Conservation (phyloP, 2,329 filamentous ascomycete species). For the Elsinoe necatrix region DNA sequence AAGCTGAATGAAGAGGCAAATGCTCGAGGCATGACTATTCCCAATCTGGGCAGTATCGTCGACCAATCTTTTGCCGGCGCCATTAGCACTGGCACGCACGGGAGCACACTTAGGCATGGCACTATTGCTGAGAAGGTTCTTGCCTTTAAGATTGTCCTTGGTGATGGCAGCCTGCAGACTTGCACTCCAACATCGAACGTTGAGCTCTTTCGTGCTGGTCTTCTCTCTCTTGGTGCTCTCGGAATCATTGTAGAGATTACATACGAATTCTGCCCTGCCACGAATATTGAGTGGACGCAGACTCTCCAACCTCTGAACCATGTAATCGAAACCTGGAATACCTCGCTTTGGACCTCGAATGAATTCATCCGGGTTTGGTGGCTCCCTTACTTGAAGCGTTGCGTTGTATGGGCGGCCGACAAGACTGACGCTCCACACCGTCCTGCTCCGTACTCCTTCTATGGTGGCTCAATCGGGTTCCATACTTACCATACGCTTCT, state of each 20-base stretch:
- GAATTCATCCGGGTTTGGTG: conserved; percentile 97
- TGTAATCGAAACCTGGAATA: conserved; percentile 64
- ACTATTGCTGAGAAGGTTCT: conserved; percentile 72
- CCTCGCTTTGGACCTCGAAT: conserved; percentile 67
- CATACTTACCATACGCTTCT: conserved; percentile 88
- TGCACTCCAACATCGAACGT: conserved; percentile 61
- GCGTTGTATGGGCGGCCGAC: conserved; percentile 83
- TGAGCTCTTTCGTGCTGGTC: conserved; percentile 78
- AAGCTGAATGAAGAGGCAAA: conserved; percentile 67
- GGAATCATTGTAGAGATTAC: conserved; percentile 88
- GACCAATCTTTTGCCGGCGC: conserved; percentile 87
- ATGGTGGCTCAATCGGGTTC: conserved; percentile 73
- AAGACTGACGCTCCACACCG: conserved; percentile 57
- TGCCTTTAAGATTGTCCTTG: conserved; percentile 69
- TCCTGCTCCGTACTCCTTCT: conserved; percentile 61
- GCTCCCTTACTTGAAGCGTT: conserved; percentile 84
- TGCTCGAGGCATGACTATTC: conserved; percentile 69
- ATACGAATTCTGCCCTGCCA: conserved; percentile 69
- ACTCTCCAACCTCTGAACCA: conserved; percentile 61
- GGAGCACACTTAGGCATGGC: conserved; percentile 75
- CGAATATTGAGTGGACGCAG: conserved; percentile 82
- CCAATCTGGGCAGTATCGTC: conserved; percentile 90
- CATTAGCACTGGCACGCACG: conserved; percentile 88
- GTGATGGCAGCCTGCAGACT: conserved; percentile 63
- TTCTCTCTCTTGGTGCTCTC: conserved; percentile 79